These are phyloP conservation scores for Priceomyces medius DNA, from an alignment of 805 yeast species.

Conservation along the genomic window DNA sequence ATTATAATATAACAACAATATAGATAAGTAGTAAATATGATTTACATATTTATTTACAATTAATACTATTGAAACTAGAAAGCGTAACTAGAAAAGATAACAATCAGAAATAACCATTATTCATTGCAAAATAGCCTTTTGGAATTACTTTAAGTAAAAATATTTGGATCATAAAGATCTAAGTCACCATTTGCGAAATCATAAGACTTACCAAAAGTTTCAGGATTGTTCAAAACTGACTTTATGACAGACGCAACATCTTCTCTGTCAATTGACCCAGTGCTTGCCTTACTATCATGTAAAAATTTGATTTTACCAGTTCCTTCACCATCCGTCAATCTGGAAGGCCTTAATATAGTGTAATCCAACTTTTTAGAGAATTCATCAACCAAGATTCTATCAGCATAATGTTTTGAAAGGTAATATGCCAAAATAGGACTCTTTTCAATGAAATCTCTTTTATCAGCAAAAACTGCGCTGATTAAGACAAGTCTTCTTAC, in stretches of 20 bases:
- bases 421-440: conserved; percentile 45
- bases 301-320: conserved; percentile 46
- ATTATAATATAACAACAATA: too few species aligned
- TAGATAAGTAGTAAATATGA: too few species aligned
- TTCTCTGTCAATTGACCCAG: conserved; percentile 40
- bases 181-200: conserved; percentile 18
- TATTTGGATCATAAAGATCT: conserved; percentile 3
- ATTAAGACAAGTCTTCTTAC: conserved; percentile 50
- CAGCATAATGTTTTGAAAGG: conserved; percentile 64
- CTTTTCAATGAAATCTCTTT: conserved; percentile 45
- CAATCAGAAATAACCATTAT: too few species aligned
- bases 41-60: too few species aligned
- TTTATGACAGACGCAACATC: conserved; percentile 55
- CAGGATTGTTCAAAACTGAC: conserved; percentile 32
- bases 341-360: conserved; percentile 59
- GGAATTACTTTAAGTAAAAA: conserved; percentile 4
- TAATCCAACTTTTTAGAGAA: conserved; percentile 42
- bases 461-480: conserved; percentile 56
- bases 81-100: too few species aligned
- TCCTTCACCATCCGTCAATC: conserved; percentile 36
- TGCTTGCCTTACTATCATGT: conserved; percentile 14
- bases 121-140: background rate
- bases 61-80: too few species aligned
- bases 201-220: conserved; percentile 42
- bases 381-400: conserved; percentile 40